Conservation (phyloP, 2,329 filamentous ascomycete species). For the Verticillium zaregamsianum region DNA sequence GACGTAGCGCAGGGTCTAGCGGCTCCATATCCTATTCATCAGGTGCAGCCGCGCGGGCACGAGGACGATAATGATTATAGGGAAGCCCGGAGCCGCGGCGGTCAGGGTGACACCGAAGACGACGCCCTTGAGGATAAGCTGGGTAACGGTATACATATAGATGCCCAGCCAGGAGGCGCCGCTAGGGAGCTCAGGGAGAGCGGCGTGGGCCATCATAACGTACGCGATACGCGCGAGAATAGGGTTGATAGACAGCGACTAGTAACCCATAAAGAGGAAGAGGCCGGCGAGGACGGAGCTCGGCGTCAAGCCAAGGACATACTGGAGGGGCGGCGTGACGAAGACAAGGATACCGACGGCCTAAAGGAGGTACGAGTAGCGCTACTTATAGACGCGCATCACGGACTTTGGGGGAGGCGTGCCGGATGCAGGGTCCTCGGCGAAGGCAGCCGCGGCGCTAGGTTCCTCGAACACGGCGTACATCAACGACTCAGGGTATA, state of each 20-base stretch:
- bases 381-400: conserved; percentile 57
- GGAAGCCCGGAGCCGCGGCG: conserved; percentile 57
- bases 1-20: conserved; percentile 47
- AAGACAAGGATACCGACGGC: conserved; percentile 56
- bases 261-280: conserved; percentile 67
- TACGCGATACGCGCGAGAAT: conserved; percentile 55
- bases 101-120: conserved; percentile 63
- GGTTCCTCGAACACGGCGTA: conserved; percentile 43
- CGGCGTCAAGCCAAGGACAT: conserved; percentile 57
- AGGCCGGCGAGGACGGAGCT: conserved; percentile 62
- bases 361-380: conserved; percentile 61
- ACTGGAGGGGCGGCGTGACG: conserved; percentile 59
- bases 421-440: conserved; percentile 22
- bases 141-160: conserved; percentile 54
- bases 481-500: conserved; percentile 61
- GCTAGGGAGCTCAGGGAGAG: conserved; percentile 42
- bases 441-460: conserved; percentile 7
- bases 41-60: conserved; percentile 57
- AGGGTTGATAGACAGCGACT: conserved; percentile 59
- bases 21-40: conserved; percentile 57
- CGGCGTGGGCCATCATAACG: conserved; percentile 47
- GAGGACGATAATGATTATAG: conserved; percentile 59
- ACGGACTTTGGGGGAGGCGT: conserved; percentile 28
- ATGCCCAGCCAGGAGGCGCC: conserved; percentile 47
- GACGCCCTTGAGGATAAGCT: conserved; percentile 52